These are phyloP conservation scores for Mallotus nudiflorus DNA, from an alignment of 345 rosid species.

Conservation along the genomic window DNA sequence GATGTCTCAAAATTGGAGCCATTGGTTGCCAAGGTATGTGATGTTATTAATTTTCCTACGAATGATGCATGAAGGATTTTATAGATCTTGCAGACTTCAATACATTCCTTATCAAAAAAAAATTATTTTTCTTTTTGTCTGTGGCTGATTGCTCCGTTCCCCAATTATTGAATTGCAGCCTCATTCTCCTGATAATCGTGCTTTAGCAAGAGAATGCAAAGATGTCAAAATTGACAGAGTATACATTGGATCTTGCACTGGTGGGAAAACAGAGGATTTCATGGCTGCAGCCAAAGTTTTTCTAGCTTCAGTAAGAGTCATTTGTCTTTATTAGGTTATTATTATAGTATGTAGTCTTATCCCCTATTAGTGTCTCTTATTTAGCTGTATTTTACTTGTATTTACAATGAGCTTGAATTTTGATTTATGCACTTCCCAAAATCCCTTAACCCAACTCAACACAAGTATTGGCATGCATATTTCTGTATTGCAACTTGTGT, in stretches of 20 bases:
- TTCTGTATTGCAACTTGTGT: no score
- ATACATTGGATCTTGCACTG: conserved; percentile 98
- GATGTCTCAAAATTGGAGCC: conserved; percentile 92
- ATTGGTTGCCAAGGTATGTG: conserved; percentile 87
- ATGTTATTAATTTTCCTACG: background rate
- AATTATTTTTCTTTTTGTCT: background rate
- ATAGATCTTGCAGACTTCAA: background rate
- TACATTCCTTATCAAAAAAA: background rate
- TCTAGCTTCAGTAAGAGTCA: conserved; percentile 65
- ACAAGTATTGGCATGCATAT: no score
- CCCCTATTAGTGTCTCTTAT: no score
- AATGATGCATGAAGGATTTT: no score
- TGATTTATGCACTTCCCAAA: no score
- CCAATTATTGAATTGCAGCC: conserved; percentile 63
- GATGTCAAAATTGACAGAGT: conserved; percentile 98
- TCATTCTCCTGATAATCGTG: conserved; percentile 97
- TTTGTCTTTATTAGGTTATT: background rate
- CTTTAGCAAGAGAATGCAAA: conserved; percentile 97
- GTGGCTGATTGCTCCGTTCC: background rate
- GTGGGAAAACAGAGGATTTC: conserved; percentile 94
- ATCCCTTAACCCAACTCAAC: no score
- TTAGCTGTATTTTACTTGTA: no score
- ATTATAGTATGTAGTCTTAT: no score
- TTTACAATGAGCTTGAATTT: no score
- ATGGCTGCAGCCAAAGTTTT: conserved; percentile 93